These are phyloP conservation scores for Lupinus albus DNA, from an alignment of 306 rosid genomes.

Conservation along the genomic window DNA sequence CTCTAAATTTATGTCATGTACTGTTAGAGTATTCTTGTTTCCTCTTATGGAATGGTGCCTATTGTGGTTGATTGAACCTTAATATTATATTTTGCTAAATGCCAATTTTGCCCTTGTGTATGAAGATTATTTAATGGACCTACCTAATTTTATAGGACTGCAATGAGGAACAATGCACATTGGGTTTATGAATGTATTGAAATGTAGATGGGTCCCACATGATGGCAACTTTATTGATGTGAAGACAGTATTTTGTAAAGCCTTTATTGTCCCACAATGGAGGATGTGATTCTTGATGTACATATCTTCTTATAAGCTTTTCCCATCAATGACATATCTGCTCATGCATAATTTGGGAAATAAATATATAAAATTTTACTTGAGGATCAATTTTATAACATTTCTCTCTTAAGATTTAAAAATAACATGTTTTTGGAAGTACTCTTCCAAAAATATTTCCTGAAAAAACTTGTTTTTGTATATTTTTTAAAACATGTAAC, in stretches of 20 bases:
- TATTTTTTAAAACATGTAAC: too few relatives aligned
- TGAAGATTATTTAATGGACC: constrained; percentile 11
- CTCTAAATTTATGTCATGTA: not conserved
- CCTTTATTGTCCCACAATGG: constrained; percentile 34
- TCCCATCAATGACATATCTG: constrained; percentile 18
- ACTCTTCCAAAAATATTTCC: too few relatives aligned
- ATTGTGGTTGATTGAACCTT: not conserved
- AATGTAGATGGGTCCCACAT: constrained; percentile 39
- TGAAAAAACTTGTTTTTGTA: too few relatives aligned
- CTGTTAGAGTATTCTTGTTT: constrained; percentile 23
- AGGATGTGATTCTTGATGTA: constrained; percentile 14
- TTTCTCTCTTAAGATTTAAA: too few relatives aligned
- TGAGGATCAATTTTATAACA: too few relatives aligned
- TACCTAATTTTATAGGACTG: constrained; percentile 1
- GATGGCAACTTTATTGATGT: constrained; percentile 35
- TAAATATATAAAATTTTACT: too few relatives aligned
- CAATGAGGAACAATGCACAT: constrained; percentile 14
- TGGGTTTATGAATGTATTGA: not conserved
- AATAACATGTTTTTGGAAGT: too few relatives aligned
- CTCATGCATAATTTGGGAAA: too few relatives aligned
- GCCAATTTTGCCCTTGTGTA: constrained; percentile 3
- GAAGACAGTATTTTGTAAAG: constrained; percentile 46
- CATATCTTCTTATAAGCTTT: constrained; percentile 23
- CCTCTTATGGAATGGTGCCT: constrained; percentile 14
- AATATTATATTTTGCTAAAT: not conserved